Percentiles rank a stretch among this genome's conserved stretches.
These are phyloP conservation scores for Aureococcus anophagefferens DNA, from an alignment of 108 stramenopile genomes.

Conservation along the genomic window DNA sequence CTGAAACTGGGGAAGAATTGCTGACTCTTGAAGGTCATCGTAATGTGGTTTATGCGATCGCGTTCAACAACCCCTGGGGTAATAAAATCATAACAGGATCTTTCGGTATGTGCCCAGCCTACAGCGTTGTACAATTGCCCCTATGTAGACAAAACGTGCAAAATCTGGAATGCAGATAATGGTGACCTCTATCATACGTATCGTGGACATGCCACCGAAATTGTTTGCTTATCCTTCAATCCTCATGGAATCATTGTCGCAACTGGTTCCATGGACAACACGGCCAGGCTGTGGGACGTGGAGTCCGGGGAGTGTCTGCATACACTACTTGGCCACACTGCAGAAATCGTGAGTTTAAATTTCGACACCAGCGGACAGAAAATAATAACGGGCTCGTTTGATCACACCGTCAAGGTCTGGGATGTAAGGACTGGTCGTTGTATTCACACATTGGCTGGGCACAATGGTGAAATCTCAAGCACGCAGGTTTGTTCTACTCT, in stretches of 20 bases:
- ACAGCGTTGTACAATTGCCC: not conserved
- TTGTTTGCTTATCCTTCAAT: conserved; percentile 57
- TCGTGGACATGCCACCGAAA: conserved; percentile 57
- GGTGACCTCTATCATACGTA: conserved; percentile 49
- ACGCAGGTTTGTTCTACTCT: conserved; percentile 18
- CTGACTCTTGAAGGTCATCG: conserved; percentile 51
- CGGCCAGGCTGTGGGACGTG: conserved; percentile 57
- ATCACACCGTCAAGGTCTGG: conserved; percentile 57
- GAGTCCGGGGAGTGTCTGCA: conserved; percentile 54
- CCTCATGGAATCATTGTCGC: conserved; percentile 47
- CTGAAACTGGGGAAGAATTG: conserved; percentile 54
- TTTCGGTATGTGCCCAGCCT: conserved; percentile 13
- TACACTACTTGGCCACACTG: conserved; percentile 55
- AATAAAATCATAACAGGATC: conserved; percentile 58
- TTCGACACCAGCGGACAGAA: conserved; percentile 45
- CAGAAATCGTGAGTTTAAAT: conserved; percentile 52
- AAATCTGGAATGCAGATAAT: conserved; percentile 44
- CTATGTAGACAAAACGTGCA: conserved; percentile 42
- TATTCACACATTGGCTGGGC: conserved; percentile 48
- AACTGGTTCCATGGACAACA: conserved; percentile 60
- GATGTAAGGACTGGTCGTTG: conserved; percentile 48
- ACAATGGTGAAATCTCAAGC: conserved; percentile 48
- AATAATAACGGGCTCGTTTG: conserved; percentile 53
- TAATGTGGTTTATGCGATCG: conserved; percentile 63
- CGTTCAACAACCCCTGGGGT: conserved; percentile 61